A percentile compares a stretch with the other conserved stretches of the same genome.
phyloP scores from a whole-genome alignment of 176 grass and related monocot species.

The Thalia dealbata region DNA sequence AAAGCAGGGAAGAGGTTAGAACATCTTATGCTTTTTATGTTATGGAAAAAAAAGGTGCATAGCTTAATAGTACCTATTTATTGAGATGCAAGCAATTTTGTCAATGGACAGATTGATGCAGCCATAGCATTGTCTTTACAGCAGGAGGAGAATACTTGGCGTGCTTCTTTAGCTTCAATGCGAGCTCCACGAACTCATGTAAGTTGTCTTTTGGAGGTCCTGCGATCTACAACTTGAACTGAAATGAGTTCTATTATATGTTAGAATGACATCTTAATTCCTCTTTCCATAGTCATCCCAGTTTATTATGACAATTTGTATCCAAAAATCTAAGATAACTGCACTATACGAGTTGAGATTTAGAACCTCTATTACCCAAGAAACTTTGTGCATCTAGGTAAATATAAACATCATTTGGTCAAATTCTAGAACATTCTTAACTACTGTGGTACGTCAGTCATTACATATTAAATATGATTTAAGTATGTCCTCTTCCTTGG shows the following conservation, averaged over 20 bases:
- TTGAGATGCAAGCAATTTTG: not conserved
- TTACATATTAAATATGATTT: too few relatives aligned
- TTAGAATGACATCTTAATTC: not conserved
- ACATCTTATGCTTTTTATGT: not conserved
- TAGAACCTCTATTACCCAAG: too few relatives aligned
- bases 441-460: not conserved
- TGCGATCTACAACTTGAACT: constrained; percentile 16
- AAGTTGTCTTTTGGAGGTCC: constrained; percentile 22
- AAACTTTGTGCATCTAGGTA: too few relatives aligned
- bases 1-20: constrained; percentile 48
- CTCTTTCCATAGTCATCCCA: not conserved
- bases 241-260: not conserved
- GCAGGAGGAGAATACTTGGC: constrained; percentile 44
- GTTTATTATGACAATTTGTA: not conserved
- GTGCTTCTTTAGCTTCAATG: constrained; percentile 25
- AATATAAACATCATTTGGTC: not conserved
- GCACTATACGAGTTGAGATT: too few relatives aligned
- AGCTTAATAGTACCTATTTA: not conserved
- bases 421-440: not conserved
- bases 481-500: too few relatives aligned
- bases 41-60: too few relatives aligned
- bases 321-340: not conserved
- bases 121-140: constrained; percentile 70
- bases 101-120: constrained; percentile 63
- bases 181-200: constrained; percentile 31